A percentile compares a stretch with the other conserved stretches of the same genome.
These are phyloP conservation scores for Gleditsia sinensis DNA, from an alignment of 306 rosid genomes.

Conservation along the genomic window DNA sequence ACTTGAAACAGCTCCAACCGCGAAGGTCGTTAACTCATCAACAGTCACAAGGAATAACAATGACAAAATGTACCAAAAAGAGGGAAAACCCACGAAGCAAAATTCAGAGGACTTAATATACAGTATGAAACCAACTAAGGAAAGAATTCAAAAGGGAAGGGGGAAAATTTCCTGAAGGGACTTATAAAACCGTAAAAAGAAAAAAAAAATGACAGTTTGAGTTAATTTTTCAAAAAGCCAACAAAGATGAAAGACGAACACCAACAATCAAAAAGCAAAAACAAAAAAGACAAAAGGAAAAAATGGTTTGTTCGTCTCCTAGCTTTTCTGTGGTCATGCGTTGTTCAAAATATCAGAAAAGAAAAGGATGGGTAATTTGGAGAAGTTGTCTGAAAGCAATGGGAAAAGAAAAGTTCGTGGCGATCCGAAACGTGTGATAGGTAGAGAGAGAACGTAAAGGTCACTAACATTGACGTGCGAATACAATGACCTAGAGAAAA, in stretches of 20 bases:
- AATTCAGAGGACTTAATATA: neutral
- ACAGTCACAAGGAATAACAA: neutral
- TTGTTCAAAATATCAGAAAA: slow-evolving; percentile 33
- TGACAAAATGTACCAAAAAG: neutral
- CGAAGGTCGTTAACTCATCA: slow-evolving; percentile 43
- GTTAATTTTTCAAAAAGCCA: neutral
- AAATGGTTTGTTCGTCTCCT: slow-evolving; percentile 8
- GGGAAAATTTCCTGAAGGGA: neutral
- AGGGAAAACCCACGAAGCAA: neutral
- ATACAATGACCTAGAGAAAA: neutral
- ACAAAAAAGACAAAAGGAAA: neutral
- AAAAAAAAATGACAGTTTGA: slow-evolving; percentile 2
- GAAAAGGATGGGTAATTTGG: neutral
- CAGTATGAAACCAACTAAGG: neutral
- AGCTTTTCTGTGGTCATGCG: slow-evolving; percentile 43
- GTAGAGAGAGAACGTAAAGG: slow-evolving; percentile 22
- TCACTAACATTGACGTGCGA: neutral
- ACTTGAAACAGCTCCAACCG: slow-evolving; percentile 39
- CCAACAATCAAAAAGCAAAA: neutral
- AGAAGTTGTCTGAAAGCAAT: neutral
- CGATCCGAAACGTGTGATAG: slow-evolving; percentile 46
- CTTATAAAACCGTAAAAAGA: slow-evolving; percentile 11
- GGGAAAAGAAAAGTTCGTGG: slow-evolving; percentile 46
- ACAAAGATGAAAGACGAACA: neutral
- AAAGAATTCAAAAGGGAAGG: neutral